These are phyloP conservation scores for Aspergillus tubingensis DNA, from an alignment of 2,329 filamentous ascomycete species.

Conservation along the genomic window DNA sequence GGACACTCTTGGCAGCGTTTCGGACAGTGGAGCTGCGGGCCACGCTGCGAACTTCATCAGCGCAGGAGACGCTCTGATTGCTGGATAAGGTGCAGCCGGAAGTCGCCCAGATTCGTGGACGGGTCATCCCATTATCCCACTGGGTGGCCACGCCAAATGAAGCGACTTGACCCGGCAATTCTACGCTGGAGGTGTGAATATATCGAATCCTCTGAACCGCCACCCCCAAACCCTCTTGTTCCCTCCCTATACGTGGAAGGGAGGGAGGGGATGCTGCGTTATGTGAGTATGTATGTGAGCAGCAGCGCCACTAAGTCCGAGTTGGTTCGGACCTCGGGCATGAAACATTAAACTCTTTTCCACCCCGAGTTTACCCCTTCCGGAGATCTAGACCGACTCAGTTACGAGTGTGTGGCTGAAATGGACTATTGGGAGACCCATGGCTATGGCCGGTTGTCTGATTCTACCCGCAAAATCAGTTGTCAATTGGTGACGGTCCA, in stretches of 20 bases:
- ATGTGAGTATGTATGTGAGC: neutral
- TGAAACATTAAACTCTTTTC: neutral
- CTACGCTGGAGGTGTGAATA: neutral
- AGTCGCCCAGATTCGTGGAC: neutral
- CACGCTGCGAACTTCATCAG: conserved; percentile 12
- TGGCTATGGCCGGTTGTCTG: neutral
- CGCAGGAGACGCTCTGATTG: conserved; percentile 16
- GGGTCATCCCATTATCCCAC: neutral
- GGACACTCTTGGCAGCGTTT: conserved; percentile 29
- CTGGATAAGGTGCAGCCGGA: conserved; percentile 1
- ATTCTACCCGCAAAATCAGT: neutral
- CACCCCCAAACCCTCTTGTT: neutral
- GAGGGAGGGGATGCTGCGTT: neutral
- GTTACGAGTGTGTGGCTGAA: neutral
- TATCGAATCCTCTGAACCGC: neutral
- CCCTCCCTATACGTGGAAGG: neutral
- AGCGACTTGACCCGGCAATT: neutral
- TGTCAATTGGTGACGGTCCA: conserved; percentile 7
- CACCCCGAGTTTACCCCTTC: neutral
- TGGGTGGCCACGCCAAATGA: neutral
- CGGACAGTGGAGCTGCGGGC: conserved; percentile 22
- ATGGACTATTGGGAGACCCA: neutral
- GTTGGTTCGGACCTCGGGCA: neutral
- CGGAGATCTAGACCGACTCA: neutral
- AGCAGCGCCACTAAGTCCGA: neutral